Conservation (phyloP, 2,329 filamentous ascomycete species). For the Talaromyces sp. region DNA sequence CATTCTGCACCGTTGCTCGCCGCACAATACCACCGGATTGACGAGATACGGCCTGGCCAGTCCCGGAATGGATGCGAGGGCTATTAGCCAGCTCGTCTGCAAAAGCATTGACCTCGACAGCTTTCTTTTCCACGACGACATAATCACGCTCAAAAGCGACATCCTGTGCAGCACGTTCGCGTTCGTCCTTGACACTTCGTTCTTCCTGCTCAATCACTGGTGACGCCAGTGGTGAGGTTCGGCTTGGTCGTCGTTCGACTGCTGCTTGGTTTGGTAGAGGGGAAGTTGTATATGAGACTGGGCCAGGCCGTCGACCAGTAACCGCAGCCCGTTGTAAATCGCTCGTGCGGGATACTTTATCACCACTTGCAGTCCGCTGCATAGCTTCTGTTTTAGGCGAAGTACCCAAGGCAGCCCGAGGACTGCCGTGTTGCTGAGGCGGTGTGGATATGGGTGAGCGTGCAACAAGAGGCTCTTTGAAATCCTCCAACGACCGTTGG, state of each 20-base stretch:
- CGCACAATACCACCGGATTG: conserved; percentile 63
- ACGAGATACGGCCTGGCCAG: conserved; percentile 38
- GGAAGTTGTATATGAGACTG: conserved; percentile 33
- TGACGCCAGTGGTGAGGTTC: conserved; percentile 18
- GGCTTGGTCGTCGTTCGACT: conserved; percentile 7
- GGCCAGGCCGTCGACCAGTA: conserved; percentile 26
- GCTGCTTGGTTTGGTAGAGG: conserved; percentile 26
- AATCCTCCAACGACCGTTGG: conserved; percentile 2
- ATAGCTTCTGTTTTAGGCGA: conserved; percentile 22
- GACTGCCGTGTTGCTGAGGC: conserved; percentile 34
- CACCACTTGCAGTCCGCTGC: conserved; percentile 29
- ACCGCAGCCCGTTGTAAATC: conserved; percentile 21
- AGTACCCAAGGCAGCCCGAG: conserved; percentile 18
- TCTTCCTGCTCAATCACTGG: conserved; percentile 39
- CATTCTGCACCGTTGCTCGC: conserved; percentile 71
- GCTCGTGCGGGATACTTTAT: conserved; percentile 21
- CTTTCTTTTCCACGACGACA: conserved; percentile 88
- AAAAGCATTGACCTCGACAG: conserved; percentile 94
- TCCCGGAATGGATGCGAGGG: conserved; percentile 50
- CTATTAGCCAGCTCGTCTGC: conserved; percentile 90
- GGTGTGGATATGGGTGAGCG: conserved; percentile 2
- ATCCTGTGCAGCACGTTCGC: conserved; percentile 71
- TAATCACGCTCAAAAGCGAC: conserved; percentile 90
- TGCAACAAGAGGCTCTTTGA: conserved; percentile 20
- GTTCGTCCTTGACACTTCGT: conserved; percentile 31